Base-by-base conservation (phyloP, 2,329 filamentous ascomycete species). In the Malbranchea zuffiana region DNA sequence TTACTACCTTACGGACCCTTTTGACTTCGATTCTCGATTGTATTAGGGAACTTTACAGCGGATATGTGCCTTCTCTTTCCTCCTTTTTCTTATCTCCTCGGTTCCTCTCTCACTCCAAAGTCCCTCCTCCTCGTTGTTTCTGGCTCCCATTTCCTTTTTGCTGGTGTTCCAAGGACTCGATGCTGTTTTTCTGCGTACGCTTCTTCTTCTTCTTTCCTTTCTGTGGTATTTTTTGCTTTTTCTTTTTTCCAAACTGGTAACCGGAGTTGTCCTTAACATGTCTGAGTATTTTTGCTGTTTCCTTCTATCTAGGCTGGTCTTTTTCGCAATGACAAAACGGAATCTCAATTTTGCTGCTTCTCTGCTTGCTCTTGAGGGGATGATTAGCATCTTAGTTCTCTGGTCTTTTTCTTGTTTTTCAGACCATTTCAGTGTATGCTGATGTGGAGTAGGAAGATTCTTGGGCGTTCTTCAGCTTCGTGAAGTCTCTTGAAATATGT, bases 301-400 rank as follows among this genome's bases (percentile, higher is more conserved):
- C n/a, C n/a, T n/a, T n/a, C n/a, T n/a, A n/a, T n/a, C n/a, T n/a
- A n/a, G n/a, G n/a, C n/a, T 23, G 39, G 26, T 21, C 42, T 36
- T 12, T 29, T 26, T 28, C 17, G 21, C 6, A 21, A 19, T 12
- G 33, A 31, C 3, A 26, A 31, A 6, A 38, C 39, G 3, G 6
- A 24, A 6, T 26, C 19, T 19, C 16, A 15, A 8, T 43, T 20
- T 17, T 35, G 31, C 26, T 41, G 39, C 10, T 40, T 30, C 16
- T 19, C 33, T 13, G 35, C 24, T 36, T 40, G 41, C 26, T 44
- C 43, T 43, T 44, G 2, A 19, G 24, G 18, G 34, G n/a, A n/a
- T n/a, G n/a, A n/a, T n/a, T n/a, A n/a, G n/a, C n/a, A n/a, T n/a
- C n/a, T n/a, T n/a, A n/a, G n/a, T n/a, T n/a, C n/a, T n/a, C n/a